Base-by-base conservation (phyloP, 2,329 filamentous ascomycete genomes). In the Penicillium sp. region DNA sequence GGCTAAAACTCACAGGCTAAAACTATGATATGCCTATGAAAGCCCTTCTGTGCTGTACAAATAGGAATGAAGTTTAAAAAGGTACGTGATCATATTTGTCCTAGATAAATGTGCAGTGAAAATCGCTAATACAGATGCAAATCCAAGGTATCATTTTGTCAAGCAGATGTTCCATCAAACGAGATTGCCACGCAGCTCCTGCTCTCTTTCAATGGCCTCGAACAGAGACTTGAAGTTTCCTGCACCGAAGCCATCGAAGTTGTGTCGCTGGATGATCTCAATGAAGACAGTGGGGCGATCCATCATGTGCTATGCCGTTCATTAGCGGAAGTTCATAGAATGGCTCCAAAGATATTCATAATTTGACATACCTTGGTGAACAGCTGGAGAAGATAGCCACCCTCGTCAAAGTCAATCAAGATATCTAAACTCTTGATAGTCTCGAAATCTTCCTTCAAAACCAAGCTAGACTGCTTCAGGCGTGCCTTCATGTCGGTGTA, bases 171-270 rank as follows among this genome's bases (percentile, higher is more conserved):
- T 10, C 7, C 33, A 13, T 61, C 54, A 75, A 33, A 74, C 55
- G 74, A 96, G 70, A 69, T 96, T 96, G 1, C 93, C 92, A 51
- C 92, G 80, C 71, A 88, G 79, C 42, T 85, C 90, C 79, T 96
- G 93, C 73, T 96, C 92, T 46, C 92, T 79, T 81, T 96, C 93
- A 70, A 96, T 95, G 2, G 93, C 92, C 79, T 96, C 92, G 66
- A 96, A 96, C 64, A 96, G 67, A 56, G 87, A 91, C 83, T 91
- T 96, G 78, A 96, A 96, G 73, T 96, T 97, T 1, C 93, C 93
- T 0, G 92, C 93, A 4, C 93, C 92, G 64, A 96, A 96, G 0
- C 93, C 93, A 29, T 88, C 86, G 71, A 96, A 96, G 59, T 90
- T 86, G 64, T 95, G 87, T 52, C 92, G 79, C 79, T 96, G 91